Evolutionary conservation across 306 rosid genomes (phyloP), one percentile per base, ranked within the genome.

Genomic region (Phaseolus lunatus): DNA sequence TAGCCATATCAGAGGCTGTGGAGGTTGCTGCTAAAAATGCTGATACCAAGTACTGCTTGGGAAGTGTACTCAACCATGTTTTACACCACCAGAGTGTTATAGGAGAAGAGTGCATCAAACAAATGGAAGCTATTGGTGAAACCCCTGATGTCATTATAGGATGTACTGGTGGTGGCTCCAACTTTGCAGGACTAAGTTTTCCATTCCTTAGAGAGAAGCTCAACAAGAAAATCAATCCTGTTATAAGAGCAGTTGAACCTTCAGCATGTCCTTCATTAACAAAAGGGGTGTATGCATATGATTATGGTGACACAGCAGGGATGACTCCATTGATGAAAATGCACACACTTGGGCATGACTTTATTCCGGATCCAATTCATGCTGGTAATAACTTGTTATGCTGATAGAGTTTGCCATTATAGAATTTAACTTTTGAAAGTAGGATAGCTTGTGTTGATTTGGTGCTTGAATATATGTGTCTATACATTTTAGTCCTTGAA

Each of bases 251-350:
- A 19, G 97, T 92, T 81, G 98, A 94, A 50, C 98, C 98, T 29
- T 0, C 90, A 58, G 97, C 96, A 7, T 92, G 97, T 59, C 98
- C 98, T 85, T 95, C 97, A n/a, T 86, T 94, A 24, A 94, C 98
- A 29, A 89, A 87, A 83, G 98, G 98, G 27, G 67, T 88, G 2
- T 94, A 92, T 70, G 26, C 91, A 7, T 92, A 94, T 70, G 98
- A 94, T 85, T 92, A 75, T 81, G 97, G 97, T 56, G 98, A 94
- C 57, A 90, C 90, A 18, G 97, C 96, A 3, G 95, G 97, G 86
- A 19, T 94, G 93, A 94, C 98, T 72, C 98, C 98, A 5, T 81
- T 94, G 82, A 92, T 94, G 98, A 94, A 94, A 86, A 92, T 92
- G 98, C 98, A 92, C 72, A 94, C 97, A 2, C 94, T 94, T 72